phyloP scores from a whole-genome alignment of 164 flowering plant genomes.

The Magnolia officinalis region DNA sequence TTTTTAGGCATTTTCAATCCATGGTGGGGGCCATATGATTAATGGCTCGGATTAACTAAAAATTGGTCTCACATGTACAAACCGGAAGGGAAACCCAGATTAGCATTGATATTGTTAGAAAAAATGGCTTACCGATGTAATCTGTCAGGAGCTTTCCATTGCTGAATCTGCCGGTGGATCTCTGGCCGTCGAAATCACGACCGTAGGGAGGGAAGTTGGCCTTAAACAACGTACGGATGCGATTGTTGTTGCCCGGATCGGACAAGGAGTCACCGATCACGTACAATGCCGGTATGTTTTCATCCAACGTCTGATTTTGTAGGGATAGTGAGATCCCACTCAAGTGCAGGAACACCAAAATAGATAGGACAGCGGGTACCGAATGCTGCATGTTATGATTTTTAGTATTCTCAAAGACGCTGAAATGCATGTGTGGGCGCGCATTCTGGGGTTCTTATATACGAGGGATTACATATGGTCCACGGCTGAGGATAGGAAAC shows the following conservation, averaged over 20 bases:
- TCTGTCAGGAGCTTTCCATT: slow-evolving; percentile 37
- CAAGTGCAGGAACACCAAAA: not conserved
- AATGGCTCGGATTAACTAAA: not conserved
- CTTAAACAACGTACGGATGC: slow-evolving; percentile 21
- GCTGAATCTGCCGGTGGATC: slow-evolving; percentile 50
- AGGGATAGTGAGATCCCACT: not conserved
- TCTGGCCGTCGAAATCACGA: slow-evolving; percentile 32
- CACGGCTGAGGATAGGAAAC: too few relatives aligned
- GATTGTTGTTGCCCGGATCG: slow-evolving; percentile 54
- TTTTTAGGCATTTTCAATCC: not conserved
- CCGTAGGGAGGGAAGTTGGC: slow-evolving; percentile 52
- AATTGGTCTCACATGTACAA: not conserved
- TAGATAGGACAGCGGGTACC: not conserved
- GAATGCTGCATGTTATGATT: not conserved
- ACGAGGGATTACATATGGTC: too few relatives aligned
- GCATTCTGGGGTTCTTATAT: too few relatives aligned
- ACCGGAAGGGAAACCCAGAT: too few relatives aligned
- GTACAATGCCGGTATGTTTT: slow-evolving; percentile 37
- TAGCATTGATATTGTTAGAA: not conserved
- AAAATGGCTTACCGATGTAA: slow-evolving; percentile 19
- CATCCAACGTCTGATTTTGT: not conserved
- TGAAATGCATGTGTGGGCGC: not conserved
- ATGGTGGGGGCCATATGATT: not conserved
- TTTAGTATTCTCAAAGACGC: not conserved
- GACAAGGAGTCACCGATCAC: slow-evolving; percentile 50